Conservation (phyloP, 2,329 filamentous ascomycete genomes). For the Cercospora nicotianae region DNA sequence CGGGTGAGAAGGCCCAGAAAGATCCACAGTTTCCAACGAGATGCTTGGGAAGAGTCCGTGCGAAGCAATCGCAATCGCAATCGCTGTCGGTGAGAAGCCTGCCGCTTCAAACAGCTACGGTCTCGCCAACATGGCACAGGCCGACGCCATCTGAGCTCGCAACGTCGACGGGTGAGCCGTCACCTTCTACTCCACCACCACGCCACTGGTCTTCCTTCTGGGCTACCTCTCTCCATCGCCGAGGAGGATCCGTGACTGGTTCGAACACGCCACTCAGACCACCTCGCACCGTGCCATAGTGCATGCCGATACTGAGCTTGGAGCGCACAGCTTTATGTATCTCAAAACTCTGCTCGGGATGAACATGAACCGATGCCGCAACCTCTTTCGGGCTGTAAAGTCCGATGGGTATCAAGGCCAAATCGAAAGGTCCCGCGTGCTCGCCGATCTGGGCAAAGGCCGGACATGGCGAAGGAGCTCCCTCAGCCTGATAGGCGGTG, state of each 20-base stretch:
- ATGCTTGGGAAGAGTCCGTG: background rate
- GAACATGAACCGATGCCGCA: conserved; percentile 49
- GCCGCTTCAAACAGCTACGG: conserved; percentile 41
- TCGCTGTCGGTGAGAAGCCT: background rate
- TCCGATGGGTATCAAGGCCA: conserved; percentile 52
- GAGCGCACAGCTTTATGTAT: conserved; percentile 52
- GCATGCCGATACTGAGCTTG: conserved; percentile 53
- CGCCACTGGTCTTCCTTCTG: conserved; percentile 43
- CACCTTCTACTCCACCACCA: conserved; percentile 35
- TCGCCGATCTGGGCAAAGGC: conserved; percentile 51
- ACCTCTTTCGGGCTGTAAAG: conserved; percentile 49
- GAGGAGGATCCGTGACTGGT: conserved; percentile 51
- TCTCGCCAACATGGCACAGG: conserved; percentile 51
- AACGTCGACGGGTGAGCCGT: conserved; percentile 37
- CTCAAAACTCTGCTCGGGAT: conserved; percentile 50
- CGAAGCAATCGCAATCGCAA: background rate
- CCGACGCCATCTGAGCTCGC: conserved; percentile 40
- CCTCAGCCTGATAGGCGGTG: conserved; percentile 49
- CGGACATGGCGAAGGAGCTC: conserved; percentile 47
- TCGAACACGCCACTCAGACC: conserved; percentile 49
- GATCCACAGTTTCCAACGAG: background rate
- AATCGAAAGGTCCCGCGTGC: conserved; percentile 50
- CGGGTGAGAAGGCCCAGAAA: background rate
- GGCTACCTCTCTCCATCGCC: conserved; percentile 47
- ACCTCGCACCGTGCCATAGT: conserved; percentile 53